phyloP scores from a whole-genome alignment of 1,284 basidiomycete species.

The Ustilago xerochloae region DNA sequence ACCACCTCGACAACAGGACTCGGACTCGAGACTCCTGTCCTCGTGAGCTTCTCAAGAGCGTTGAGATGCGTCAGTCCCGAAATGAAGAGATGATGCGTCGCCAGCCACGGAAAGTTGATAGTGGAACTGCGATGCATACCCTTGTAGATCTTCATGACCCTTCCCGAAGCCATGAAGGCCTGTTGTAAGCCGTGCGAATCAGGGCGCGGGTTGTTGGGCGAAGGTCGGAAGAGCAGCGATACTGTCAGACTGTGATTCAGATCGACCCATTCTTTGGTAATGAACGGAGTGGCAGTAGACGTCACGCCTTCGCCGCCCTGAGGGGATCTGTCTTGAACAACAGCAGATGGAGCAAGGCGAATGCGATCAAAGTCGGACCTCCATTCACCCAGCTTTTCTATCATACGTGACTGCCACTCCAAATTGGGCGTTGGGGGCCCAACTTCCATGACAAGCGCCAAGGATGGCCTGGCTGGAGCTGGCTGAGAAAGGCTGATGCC shows the following conservation, averaged over 20 bases:
- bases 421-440: conserved; percentile 45
- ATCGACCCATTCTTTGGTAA: conserved; percentile 48
- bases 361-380: conserved; percentile 28
- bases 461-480: conserved; percentile 8
- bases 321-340: background rate
- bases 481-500: conserved; percentile 32
- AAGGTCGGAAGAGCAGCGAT: conserved; percentile 43
- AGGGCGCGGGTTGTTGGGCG: conserved; percentile 43
- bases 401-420: conserved; percentile 49
- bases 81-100: conserved; percentile 48
- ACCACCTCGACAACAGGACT: conserved; percentile 45
- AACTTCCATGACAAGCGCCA: conserved; percentile 47
- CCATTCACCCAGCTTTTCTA: conserved; percentile 44
- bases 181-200: conserved; percentile 37
- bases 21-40: conserved; percentile 19
- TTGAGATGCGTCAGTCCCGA: conserved; percentile 48
- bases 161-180: conserved; percentile 39
- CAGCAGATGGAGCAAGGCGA: background rate
- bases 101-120: conserved; percentile 50
- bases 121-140: conserved; percentile 41
- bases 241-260: conserved; percentile 40
- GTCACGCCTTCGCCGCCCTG: conserved; percentile 12
- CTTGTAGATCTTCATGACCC: conserved; percentile 50
- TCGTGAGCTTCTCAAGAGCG: conserved; percentile 40
- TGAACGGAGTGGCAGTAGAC: conserved; percentile 42